Conservation (phyloP, 305 asterid genomes). For the Euphrasia arctica region DNA sequence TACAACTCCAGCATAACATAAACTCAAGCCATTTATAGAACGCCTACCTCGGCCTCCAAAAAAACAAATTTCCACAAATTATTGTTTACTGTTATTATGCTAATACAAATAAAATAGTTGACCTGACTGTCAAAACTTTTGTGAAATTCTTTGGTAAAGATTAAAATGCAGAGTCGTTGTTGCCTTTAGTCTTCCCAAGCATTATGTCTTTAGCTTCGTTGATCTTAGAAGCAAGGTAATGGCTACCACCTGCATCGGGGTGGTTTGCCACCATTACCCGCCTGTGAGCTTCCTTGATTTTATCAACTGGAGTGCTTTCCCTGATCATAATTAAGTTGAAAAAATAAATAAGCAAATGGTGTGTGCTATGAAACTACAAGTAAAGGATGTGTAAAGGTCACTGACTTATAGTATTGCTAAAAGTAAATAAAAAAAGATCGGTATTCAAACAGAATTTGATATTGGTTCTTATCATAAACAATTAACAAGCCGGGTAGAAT, state of each 20-base stretch:
- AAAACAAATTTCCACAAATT: conserved; percentile 13
- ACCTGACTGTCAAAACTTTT: conserved; percentile 27
- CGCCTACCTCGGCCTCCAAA: conserved; percentile 17
- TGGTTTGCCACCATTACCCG: conserved; percentile 92
- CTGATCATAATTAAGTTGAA: conserved; percentile 29
- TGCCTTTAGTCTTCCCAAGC: conserved; percentile 62
- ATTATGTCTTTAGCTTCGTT: conserved; percentile 79
- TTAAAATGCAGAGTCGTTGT: conserved; percentile 70
- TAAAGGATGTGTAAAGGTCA: not conserved
- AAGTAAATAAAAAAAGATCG: not conserved
- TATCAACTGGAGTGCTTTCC: conserved; percentile 71
- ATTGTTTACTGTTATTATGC: not conserved
- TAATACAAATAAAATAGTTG: not conserved
- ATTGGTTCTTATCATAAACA: not conserved
- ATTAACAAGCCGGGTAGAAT: too few species aligned
- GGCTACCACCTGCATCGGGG: conserved; percentile 97
- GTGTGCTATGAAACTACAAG: conserved; percentile 4
- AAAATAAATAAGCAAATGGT: not conserved
- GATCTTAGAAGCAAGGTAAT: conserved; percentile 85
- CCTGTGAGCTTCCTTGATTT: conserved; percentile 87
- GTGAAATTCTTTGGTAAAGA: conserved; percentile 8
- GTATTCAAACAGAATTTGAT: not conserved
- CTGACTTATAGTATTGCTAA: not conserved
- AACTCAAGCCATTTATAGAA: conserved; percentile 1
- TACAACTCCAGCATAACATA: not conserved